These are phyloP conservation scores for Alternaria alternata DNA, from an alignment of 2,329 filamentous ascomycete genomes.

Conservation along the genomic window DNA sequence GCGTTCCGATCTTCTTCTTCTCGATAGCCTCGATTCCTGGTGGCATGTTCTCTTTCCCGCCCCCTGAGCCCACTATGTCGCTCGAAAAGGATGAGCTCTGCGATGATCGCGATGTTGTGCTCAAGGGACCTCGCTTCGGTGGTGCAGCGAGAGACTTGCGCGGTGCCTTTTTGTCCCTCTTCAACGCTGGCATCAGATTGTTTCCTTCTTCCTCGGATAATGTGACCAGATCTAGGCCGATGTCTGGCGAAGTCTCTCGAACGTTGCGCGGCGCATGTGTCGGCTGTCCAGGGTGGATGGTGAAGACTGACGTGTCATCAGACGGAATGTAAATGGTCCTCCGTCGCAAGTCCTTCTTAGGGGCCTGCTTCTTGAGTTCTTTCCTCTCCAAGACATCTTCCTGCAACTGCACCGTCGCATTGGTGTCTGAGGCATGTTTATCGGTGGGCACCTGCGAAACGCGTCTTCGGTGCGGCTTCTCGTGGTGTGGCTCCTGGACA, in stretches of 20 bases:
- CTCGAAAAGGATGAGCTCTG: slow-evolving; percentile 54
- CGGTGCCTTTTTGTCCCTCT: slow-evolving; percentile 44
- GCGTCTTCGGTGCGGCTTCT: slow-evolving; percentile 45
- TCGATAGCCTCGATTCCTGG: slow-evolving; percentile 54
- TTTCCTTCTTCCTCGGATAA: slow-evolving; percentile 51
- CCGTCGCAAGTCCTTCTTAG: slow-evolving; percentile 54
- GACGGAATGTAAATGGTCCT: slow-evolving; percentile 61
- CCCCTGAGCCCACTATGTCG: slow-evolving; percentile 62
- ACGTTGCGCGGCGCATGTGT: slow-evolving; percentile 35
- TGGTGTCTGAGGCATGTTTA: slow-evolving; percentile 30
- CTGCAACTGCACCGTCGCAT: slow-evolving; percentile 42
- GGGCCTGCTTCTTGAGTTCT: slow-evolving; percentile 41
- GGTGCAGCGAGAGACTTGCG: slow-evolving; percentile 56
- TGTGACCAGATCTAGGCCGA: slow-evolving; percentile 50
- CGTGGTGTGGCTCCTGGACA: slow-evolving; percentile 30
- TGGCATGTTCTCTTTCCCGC: slow-evolving; percentile 70
- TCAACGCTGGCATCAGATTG: slow-evolving; percentile 38
- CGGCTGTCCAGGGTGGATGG: slow-evolving; percentile 59
- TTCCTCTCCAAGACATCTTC: slow-evolving; percentile 41
- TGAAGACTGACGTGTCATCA: slow-evolving; percentile 61
- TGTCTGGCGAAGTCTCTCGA: slow-evolving; percentile 46
- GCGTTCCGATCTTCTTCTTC: slow-evolving; percentile 34
- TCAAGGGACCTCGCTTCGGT: slow-evolving; percentile 61
- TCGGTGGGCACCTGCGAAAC: slow-evolving; percentile 47
- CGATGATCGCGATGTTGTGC: slow-evolving; percentile 48